Conservation (phyloP, 75 land plant species). For the Larix kaempferi region DNA sequence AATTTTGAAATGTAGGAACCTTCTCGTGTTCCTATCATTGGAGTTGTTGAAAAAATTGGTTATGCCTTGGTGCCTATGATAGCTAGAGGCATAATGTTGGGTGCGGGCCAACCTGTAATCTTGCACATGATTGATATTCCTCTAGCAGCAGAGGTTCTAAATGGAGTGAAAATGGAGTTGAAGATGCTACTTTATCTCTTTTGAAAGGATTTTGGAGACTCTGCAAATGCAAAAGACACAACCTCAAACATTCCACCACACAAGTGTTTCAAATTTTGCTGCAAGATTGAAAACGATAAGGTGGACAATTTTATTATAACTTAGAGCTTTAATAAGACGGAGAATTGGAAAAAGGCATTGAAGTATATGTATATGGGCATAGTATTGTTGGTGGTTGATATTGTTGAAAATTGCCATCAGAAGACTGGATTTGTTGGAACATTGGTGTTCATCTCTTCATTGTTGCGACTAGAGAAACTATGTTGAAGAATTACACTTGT, state of each 20-base stretch:
- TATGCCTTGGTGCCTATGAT: conserved; percentile 99
- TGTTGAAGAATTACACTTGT: too few species aligned
- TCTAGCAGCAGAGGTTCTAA: conserved; percentile 84
- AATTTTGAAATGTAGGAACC: too few species aligned
- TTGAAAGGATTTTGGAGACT: conserved; percentile 88
- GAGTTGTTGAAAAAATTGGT: too few species aligned
- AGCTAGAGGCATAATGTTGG: conserved; percentile 91
- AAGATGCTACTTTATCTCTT: conserved; percentile 94
- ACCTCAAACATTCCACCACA: too few species aligned
- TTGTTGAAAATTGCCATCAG: too few species aligned
- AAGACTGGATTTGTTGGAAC: too few species aligned
- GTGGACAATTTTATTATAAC: conserved; percentile 89
- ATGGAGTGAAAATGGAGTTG: conserved; percentile 97
- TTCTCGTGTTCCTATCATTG: too few species aligned
- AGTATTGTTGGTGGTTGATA: too few species aligned
- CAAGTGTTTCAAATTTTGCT: too few species aligned
- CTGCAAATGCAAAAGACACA: too few species aligned
- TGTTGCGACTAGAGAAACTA: too few species aligned
- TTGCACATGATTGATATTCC: conserved; percentile 97
- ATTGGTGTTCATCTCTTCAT: too few species aligned
- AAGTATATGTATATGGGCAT: conserved; percentile 91
- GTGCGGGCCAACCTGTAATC: conserved; percentile 89
- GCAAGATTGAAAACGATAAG: conserved; percentile 94
- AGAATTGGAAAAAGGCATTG: conserved; percentile 97
- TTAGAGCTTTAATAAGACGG: conserved; percentile 96